A percentile compares a stretch with the other conserved stretches of the same genome.
phyloP scores from a whole-genome alignment of 441 rosid species.

The Mallotus repandus region DNA sequence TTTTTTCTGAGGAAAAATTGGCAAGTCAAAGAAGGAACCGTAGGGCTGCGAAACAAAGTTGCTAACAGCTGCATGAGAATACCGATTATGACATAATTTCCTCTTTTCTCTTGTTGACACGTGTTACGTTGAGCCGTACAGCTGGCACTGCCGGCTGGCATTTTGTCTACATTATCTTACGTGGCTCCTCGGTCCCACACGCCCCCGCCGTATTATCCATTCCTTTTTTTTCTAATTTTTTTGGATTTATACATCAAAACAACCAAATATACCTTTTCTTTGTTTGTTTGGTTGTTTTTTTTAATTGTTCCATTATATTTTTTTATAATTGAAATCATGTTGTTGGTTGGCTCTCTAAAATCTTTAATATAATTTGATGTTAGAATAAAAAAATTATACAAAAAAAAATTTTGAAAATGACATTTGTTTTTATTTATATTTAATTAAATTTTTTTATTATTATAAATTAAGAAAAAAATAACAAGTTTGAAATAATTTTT shows the following conservation, averaged over 20 bases:
- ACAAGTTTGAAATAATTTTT: too few species aligned
- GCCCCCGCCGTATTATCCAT: not conserved
- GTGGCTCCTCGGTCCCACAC: not conserved
- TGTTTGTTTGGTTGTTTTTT: too few species aligned
- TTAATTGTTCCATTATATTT: too few species aligned
- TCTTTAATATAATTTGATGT: too few species aligned
- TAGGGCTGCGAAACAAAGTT: not conserved
- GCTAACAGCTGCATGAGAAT: conserved; percentile 8
- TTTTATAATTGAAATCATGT: too few species aligned
- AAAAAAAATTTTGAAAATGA: too few species aligned
- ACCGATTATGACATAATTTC: not conserved
- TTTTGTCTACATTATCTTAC: not conserved
- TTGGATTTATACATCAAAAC: not conserved
- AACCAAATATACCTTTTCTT: not conserved
- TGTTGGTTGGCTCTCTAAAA: too few species aligned
- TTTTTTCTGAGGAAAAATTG: too few species aligned
- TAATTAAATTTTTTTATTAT: not conserved
- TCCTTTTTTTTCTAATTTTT: not conserved
- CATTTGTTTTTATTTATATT: not conserved
- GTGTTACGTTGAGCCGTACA: not conserved
- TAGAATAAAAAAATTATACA: too few species aligned
- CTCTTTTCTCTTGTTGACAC: not conserved
- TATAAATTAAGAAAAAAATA: too few species aligned
- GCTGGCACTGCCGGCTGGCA: not conserved
- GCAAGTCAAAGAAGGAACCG: conserved; percentile 2